These are phyloP conservation scores for Lyophyllum semitale DNA, from an alignment of 768 basidiomycete genomes.

Conservation along the genomic window DNA sequence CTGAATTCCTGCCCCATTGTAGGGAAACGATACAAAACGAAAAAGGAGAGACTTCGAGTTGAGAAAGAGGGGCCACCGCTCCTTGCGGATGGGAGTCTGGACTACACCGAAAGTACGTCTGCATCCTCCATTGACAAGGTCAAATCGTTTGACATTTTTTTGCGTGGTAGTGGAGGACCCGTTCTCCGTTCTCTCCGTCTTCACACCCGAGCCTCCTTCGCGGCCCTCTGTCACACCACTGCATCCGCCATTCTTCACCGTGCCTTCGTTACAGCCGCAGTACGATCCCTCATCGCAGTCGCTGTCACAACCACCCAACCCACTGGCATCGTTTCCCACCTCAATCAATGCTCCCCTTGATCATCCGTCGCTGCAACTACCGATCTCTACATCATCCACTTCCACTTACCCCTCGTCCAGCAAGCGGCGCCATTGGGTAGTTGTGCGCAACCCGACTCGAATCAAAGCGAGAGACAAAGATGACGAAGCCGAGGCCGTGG, in stretches of 20 bases:
- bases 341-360: slow-evolving; percentile 17
- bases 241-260: slow-evolving; percentile 39
- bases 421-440: slow-evolving; percentile 62
- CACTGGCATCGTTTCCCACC: slow-evolving; percentile 13
- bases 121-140: not conserved
- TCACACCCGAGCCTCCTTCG: slow-evolving; percentile 60
- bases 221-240: slow-evolving; percentile 61
- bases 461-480: slow-evolving; percentile 55
- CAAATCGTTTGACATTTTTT: not conserved
- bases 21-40: slow-evolving; percentile 81
- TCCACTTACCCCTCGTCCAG: slow-evolving; percentile 24
- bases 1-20: not conserved
- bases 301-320: slow-evolving; percentile 27
- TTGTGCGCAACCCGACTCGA: slow-evolving; percentile 54
- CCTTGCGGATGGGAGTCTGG: slow-evolving; percentile 74
- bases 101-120: slow-evolving; percentile 67
- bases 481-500: slow-evolving; percentile 40
- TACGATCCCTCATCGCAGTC: slow-evolving; percentile 23
- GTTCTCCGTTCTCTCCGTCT: slow-evolving; percentile 63
- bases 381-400: slow-evolving; percentile 22
- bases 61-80: slow-evolving; percentile 77
- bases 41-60: slow-evolving; percentile 77
- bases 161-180: slow-evolving; percentile 70
- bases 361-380: slow-evolving; percentile 19
- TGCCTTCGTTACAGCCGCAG: slow-evolving; percentile 19